A percentile compares a stretch with the other conserved stretches of the same genome.
Evolutionary conservation across 768 basidiomycete genomes (phyloP).

Genomic region (Auriscalpium orientale): DNA sequence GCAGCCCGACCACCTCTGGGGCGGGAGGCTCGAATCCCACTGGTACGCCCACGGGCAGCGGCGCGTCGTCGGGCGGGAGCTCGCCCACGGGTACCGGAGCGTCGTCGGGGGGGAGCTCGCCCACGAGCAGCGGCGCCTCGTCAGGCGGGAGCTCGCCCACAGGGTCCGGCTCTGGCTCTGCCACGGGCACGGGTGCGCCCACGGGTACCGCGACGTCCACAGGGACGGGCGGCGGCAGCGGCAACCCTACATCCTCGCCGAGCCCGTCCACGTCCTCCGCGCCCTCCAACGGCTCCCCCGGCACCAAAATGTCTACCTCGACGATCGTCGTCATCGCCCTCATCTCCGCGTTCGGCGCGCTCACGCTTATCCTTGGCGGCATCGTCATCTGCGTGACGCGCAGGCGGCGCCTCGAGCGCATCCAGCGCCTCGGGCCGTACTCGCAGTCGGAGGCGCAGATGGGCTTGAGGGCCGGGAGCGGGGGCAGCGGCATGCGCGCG

Average conservation of each 20-base stretch:
- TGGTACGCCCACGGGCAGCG: not conserved
- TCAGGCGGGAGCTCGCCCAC: not conserved
- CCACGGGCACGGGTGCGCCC: not conserved
- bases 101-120: not conserved
- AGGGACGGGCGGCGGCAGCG: not conserved
- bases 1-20: not conserved
- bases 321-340: not conserved
- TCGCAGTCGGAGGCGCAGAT: not conserved
- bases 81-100: not conserved
- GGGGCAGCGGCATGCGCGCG: not conserved
- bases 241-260: not conserved
- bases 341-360: constrained; percentile 4
- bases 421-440: not conserved
- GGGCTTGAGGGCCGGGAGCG: not conserved
- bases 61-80: not conserved
- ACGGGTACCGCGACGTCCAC: not conserved
- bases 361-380: constrained; percentile 11
- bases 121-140: not conserved
- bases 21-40: not conserved
- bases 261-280: not conserved
- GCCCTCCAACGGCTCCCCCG: not conserved
- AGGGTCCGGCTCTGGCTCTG: not conserved
- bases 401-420: constrained; percentile 5
- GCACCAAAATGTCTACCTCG: not conserved
- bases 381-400: constrained; percentile 7